Percentiles rank a stretch among this genome's conserved stretches.
phyloP scores from a whole-genome alignment of 2,329 filamentous ascomycete genomes.

The Fusarium pseudograminearum region DNA sequence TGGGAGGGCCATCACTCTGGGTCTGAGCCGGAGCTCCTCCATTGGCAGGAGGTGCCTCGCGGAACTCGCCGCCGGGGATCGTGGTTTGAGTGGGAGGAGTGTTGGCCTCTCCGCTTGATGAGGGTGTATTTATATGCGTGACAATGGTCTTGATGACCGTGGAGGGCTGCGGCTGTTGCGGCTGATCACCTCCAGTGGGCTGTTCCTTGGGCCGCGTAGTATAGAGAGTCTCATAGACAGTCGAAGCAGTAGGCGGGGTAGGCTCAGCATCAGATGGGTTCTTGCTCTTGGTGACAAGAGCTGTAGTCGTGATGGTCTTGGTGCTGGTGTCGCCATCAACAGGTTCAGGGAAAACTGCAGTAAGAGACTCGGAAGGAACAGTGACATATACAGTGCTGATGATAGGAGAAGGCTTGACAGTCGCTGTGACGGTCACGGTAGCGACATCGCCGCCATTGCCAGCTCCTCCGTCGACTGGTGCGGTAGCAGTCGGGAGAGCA shows the following conservation, averaged over 20 bases:
- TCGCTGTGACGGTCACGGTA: slow-evolving; percentile 54
- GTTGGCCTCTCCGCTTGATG: slow-evolving; percentile 13
- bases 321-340: slow-evolving; percentile 32
- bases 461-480: slow-evolving; percentile 32
- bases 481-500: slow-evolving; percentile 22
- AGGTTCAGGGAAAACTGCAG: slow-evolving; percentile 17
- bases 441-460: slow-evolving; percentile 25
- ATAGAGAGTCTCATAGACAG: slow-evolving; percentile 37
- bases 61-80: slow-evolving; percentile 43
- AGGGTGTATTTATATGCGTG: slow-evolving; percentile 31
- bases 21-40: slow-evolving; percentile 14
- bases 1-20: slow-evolving; percentile 25
- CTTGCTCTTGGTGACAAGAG: slow-evolving; percentile 35
- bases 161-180: slow-evolving; percentile 29
- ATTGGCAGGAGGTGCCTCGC: slow-evolving; percentile 31
- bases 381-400: slow-evolving; percentile 54
- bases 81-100: slow-evolving; percentile 23
- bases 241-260: slow-evolving; percentile 30
- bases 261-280: slow-evolving; percentile 19
- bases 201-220: slow-evolving; percentile 31
- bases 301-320: slow-evolving; percentile 41
- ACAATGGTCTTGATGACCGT: slow-evolving; percentile 35
- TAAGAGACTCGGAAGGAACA: slow-evolving; percentile 47
- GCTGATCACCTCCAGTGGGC: slow-evolving; percentile 17
- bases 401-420: slow-evolving; percentile 55